Evolutionary conservation across 2,329 filamentous ascomycete genomes (phyloP).

Genomic region (Chrysosporium keratinophilum): DNA sequence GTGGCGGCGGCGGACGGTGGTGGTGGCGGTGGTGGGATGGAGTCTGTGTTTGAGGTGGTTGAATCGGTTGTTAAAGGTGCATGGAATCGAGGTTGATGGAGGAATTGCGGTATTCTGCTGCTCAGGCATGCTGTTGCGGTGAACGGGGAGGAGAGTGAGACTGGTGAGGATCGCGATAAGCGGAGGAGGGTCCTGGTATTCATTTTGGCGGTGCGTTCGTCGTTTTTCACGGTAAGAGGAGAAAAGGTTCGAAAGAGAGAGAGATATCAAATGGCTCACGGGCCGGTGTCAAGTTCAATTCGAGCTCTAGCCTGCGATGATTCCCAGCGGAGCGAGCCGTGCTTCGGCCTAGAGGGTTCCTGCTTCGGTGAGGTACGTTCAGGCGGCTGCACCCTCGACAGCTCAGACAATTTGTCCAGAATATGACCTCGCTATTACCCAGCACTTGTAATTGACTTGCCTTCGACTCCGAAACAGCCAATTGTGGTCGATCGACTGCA

Average conservation of each 20-base stretch:
- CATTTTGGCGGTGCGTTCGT: not conserved
- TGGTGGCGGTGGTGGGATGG: not conserved
- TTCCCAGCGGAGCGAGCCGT: too few species aligned
- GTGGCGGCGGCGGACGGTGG: not conserved
- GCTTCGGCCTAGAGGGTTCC: not conserved
- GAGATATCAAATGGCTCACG: not conserved
- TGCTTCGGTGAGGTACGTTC: not conserved
- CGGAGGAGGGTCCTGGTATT: not conserved
- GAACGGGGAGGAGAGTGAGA: not conserved
- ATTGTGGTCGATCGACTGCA: not conserved
- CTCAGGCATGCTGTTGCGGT: constrained; percentile 6
- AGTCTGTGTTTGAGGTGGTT: constrained; percentile 1
- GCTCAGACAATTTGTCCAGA: not conserved
- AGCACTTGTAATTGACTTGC: not conserved
- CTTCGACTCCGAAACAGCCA: not conserved
- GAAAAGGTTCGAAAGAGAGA: not conserved
- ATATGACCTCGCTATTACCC: not conserved
- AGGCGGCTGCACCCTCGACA: not conserved
- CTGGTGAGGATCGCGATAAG: not conserved
- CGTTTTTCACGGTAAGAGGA: not conserved
- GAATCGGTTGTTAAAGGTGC: constrained; percentile 4
- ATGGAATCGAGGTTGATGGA: not conserved
- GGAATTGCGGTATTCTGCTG: constrained; percentile 8
- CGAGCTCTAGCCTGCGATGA: too few species aligned
- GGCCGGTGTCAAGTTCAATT: not conserved